Conservation (phyloP, 2,329 filamentous ascomycete species). For the Truncatella angustata region DNA sequence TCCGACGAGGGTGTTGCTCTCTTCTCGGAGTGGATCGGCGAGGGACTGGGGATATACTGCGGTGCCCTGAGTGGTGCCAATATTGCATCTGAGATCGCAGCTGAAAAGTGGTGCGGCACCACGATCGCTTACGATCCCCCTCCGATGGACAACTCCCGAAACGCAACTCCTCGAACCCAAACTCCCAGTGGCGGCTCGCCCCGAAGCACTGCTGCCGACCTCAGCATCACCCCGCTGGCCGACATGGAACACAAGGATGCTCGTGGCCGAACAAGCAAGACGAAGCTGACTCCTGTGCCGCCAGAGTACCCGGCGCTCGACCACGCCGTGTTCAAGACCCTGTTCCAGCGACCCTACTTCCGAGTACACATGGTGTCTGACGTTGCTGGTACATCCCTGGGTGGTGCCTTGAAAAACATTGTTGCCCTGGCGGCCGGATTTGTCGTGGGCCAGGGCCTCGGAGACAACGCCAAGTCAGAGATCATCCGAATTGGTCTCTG, state of each 20-base stretch:
- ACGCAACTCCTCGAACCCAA: constrained; percentile 52
- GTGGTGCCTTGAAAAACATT: constrained; percentile 95
- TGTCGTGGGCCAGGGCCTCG: constrained; percentile 93
- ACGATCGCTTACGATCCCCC: constrained; percentile 96
- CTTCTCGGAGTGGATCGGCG: constrained; percentile 93
- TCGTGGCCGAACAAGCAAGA: constrained; percentile 64
- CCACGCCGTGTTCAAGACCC: constrained; percentile 75
- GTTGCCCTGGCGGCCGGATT: constrained; percentile 93
- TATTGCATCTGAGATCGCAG: constrained; percentile 90
- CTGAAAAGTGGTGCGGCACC: constrained; percentile 95
- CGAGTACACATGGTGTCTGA: constrained; percentile 92
- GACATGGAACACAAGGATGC: constrained; percentile 67
- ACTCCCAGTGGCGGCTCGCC: constrained; percentile 50
- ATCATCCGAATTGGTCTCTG: constrained; percentile 94
- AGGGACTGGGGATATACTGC: constrained; percentile 90
- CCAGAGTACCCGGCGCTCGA: constrained; percentile 82
- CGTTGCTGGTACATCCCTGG: constrained; percentile 93
- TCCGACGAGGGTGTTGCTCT: constrained; percentile 81
- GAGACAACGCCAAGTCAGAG: constrained; percentile 97
- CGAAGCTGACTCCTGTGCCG: constrained; percentile 73
- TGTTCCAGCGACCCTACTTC: constrained; percentile 97
- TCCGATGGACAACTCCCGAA: constrained; percentile 73
- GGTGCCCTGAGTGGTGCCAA: constrained; percentile 95
- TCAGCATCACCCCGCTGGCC: constrained; percentile 50
- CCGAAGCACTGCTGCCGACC: constrained; percentile 44